phyloP scores from a whole-genome alignment of 345 rosid genomes.

The Brassica napus region DNA sequence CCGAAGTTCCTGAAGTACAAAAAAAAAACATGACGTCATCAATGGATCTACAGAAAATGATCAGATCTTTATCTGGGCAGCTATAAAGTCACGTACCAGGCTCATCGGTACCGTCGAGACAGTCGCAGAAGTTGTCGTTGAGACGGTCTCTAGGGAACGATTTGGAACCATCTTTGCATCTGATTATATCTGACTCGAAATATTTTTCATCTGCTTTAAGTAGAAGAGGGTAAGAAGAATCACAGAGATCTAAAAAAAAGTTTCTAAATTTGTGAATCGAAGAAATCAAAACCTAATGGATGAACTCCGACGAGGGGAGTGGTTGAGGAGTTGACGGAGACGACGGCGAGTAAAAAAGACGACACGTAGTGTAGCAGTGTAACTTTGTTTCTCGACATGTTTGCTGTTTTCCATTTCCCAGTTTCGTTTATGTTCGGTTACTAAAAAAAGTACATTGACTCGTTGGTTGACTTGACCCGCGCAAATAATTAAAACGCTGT shows the following conservation, averaged over 20 bases:
- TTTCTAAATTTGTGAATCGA: background rate
- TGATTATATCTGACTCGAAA: slow-evolving; percentile 62
- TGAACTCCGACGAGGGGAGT: slow-evolving; percentile 59
- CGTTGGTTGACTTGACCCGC: slow-evolving; percentile 14
- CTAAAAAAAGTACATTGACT: slow-evolving; percentile 3
- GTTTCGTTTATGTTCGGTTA: slow-evolving; percentile 6
- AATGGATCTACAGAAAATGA: background rate
- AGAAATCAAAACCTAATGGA: slow-evolving; percentile 55
- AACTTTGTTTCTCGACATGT: slow-evolving; percentile 25
- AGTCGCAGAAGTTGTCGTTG: slow-evolving; percentile 92
- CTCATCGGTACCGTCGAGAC: slow-evolving; percentile 92
- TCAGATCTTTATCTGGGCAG: too few species aligned
- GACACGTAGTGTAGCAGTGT: slow-evolving; percentile 17
- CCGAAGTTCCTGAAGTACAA: slow-evolving; percentile 59
- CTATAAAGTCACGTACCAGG: slow-evolving; percentile 57
- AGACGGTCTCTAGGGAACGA: slow-evolving; percentile 75
- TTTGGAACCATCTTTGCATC: slow-evolving; percentile 84
- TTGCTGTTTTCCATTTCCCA: slow-evolving; percentile 19
- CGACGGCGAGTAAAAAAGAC: slow-evolving; percentile 29
- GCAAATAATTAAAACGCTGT: background rate
- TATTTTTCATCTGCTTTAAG: slow-evolving; percentile 62
- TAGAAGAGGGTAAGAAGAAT: background rate
- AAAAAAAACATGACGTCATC: background rate
- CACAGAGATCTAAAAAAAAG: background rate
- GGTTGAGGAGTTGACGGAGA: slow-evolving; percentile 34